A percentile compares a stretch with the other conserved stretches of the same genome.
phyloP scores from a whole-genome alignment of 2,329 filamentous ascomycete species.

The Aspergillus phoenicis region DNA sequence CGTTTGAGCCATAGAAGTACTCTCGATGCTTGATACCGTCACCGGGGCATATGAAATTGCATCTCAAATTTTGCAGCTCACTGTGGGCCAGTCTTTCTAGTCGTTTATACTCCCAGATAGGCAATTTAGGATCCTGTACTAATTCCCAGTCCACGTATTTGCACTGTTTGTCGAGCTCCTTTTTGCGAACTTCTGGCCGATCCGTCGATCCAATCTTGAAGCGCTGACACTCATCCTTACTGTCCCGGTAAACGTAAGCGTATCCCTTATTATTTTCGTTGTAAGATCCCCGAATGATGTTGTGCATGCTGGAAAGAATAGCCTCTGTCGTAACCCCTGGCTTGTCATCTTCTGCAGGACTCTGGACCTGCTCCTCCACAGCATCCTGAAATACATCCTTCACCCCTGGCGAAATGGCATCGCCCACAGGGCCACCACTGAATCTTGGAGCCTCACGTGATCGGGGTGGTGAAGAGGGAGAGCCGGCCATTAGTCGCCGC shows the following conservation, averaged over 20 bases:
- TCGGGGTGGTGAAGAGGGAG: neutral
- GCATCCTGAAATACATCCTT: neutral
- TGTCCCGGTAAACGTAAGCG: slow-evolving; percentile 16
- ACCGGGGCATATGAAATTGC: slow-evolving; percentile 12
- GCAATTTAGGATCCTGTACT: neutral
- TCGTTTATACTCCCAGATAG: slow-evolving; percentile 15
- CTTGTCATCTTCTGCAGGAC: neutral
- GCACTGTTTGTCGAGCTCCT: slow-evolving; percentile 14
- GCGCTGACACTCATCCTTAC: slow-evolving; percentile 9
- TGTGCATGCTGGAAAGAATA: slow-evolving; percentile 6
- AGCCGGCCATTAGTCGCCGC: neutral
- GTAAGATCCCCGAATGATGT: slow-evolving; percentile 10
- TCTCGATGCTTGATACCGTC: slow-evolving; percentile 1
- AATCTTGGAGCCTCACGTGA: neutral
- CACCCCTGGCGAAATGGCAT: neutral
- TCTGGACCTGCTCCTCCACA: neutral
- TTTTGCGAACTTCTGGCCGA: slow-evolving; percentile 7
- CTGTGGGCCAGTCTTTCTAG: slow-evolving; percentile 17
- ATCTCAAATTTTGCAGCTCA: slow-evolving; percentile 15
- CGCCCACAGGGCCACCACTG: neutral
- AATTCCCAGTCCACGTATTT: slow-evolving; percentile 3
- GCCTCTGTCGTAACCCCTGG: slow-evolving; percentile 3
- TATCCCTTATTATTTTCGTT: slow-evolving; percentile 13
- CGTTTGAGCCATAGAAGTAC: neutral
- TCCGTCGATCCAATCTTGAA: slow-evolving; percentile 19